Evolutionary conservation across 768 basidiomycete species (phyloP).

Genomic region (Termitomyces sp.): DNA sequence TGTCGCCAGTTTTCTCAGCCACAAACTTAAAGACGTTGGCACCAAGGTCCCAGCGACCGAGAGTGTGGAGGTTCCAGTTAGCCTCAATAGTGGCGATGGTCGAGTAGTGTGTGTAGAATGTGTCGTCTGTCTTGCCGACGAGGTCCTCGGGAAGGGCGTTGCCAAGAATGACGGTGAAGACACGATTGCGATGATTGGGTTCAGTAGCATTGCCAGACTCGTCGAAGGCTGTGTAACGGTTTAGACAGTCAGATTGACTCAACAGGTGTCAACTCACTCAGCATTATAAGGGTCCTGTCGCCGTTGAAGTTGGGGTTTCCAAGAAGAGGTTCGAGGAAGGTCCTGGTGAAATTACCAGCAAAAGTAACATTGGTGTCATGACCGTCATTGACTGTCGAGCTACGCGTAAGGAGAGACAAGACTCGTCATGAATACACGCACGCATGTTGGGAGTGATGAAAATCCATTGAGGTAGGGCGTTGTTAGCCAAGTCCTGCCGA

Average conservation of each 20-base stretch:
- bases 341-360: constrained; percentile 36
- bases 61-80: constrained; percentile 58
- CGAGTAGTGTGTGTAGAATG: constrained; percentile 61
- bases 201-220: constrained; percentile 33
- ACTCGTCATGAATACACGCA: constrained; percentile 3
- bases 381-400: constrained; percentile 38
- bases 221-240: constrained; percentile 38
- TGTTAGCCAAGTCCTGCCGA: constrained; percentile 43
- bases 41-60: constrained; percentile 36
- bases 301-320: constrained; percentile 47
- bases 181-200: constrained; percentile 47
- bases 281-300: constrained; percentile 45
- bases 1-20: constrained; percentile 39
- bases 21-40: constrained; percentile 51
- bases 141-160: constrained; percentile 36
- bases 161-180: constrained; percentile 37
- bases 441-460: constrained; percentile 58
- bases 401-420: not conserved
- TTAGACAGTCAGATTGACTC: constrained; percentile 2
- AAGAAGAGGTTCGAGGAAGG: constrained; percentile 49
- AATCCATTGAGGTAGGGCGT: constrained; percentile 50
- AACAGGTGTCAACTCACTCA: constrained; percentile 33
- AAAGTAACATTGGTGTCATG: constrained; percentile 56
- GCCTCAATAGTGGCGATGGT: constrained; percentile 47
- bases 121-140: constrained; percentile 41